Conservation (phyloP, 2,329 filamentous ascomycete genomes). For the Podosphaera leucotricha region DNA sequence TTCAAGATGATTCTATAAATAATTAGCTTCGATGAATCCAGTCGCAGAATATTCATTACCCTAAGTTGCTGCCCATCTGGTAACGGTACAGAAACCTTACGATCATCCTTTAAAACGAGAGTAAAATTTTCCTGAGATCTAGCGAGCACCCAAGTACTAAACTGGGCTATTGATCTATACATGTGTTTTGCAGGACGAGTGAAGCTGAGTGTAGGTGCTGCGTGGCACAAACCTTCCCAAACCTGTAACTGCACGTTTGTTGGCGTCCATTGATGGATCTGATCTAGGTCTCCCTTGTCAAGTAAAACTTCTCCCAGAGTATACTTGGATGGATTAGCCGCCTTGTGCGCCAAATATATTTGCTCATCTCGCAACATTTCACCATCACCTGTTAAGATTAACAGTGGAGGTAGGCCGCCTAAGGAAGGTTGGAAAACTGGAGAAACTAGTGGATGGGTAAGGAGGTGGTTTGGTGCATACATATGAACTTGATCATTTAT, state of each 20-base stretch:
- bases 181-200: conserved; percentile 91
- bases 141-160: conserved; percentile 76
- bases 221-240: conserved; percentile 89
- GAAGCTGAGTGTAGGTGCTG: conserved; percentile 79
- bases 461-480: conserved; percentile 60
- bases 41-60: background rate
- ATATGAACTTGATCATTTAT: conserved; percentile 85
- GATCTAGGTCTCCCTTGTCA: conserved; percentile 34
- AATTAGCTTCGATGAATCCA: background rate
- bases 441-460: conserved; percentile 75
- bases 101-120: conserved; percentile 59
- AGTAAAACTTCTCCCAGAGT: conserved; percentile 41
- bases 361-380: conserved; percentile 86
- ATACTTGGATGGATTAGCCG: conserved; percentile 60
- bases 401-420: conserved; percentile 67
- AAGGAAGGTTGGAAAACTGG: conserved; percentile 71
- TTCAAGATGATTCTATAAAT: background rate
- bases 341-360: conserved; percentile 86
- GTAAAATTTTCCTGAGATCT: conserved; percentile 59
- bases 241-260: conserved; percentile 88
- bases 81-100: conserved; percentile 47
- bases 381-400: conserved; percentile 70
- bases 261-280: conserved; percentile 47
- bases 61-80: conserved; percentile 20
- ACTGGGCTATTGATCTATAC: conserved; percentile 81